These are phyloP conservation scores for Trichoderma atroviride DNA, from an alignment of 2,329 filamentous ascomycete species.

Conservation along the genomic window DNA sequence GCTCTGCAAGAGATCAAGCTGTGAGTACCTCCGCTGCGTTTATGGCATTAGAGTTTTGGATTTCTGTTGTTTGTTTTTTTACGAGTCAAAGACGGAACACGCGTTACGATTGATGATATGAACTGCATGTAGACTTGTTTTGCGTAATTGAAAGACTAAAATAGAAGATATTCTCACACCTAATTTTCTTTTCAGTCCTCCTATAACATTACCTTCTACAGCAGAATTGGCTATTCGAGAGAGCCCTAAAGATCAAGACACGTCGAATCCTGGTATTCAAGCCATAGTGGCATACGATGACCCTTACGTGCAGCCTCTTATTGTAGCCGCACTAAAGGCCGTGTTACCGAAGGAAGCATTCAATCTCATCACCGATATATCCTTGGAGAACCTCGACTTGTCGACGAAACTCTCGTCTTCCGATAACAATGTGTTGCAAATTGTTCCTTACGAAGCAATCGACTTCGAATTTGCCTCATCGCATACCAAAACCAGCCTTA, in stretches of 20 bases:
- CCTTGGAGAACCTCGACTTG: constrained; percentile 41
- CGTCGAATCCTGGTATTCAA: constrained; percentile 46
- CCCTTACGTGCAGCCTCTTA: constrained; percentile 83
- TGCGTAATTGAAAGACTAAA: constrained; percentile 27
- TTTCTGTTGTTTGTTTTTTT: constrained; percentile 15
- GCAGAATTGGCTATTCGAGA: constrained; percentile 31
- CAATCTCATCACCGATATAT: constrained; percentile 55
- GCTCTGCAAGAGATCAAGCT: constrained; percentile 75
- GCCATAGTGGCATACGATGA: constrained; percentile 85
- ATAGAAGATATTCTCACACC: constrained; percentile 46
- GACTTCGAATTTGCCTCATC: constrained; percentile 76
- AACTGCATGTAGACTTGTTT: constrained; percentile 36
- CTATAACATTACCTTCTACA: constrained; percentile 8
- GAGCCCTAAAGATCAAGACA: constrained; percentile 27
- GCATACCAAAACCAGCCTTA: constrained; percentile 63
- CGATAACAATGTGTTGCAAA: constrained; percentile 66
- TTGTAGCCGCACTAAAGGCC: constrained; percentile 70
- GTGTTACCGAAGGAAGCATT: constrained; percentile 59
- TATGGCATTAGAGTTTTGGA: constrained; percentile 32
- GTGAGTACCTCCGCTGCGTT: constrained; percentile 61
- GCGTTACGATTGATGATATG: constrained; percentile 29
- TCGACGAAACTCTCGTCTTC: constrained; percentile 40
- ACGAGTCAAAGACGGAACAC: constrained; percentile 23
- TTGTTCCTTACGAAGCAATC: constrained; percentile 82
- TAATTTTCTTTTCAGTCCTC: constrained; percentile 34